Percentiles rank a stretch among this genome's conserved stretches.
Conservation (phyloP, 2,329 filamentous ascomycete species). For the Cladosporium cucumerinum region DNA sequence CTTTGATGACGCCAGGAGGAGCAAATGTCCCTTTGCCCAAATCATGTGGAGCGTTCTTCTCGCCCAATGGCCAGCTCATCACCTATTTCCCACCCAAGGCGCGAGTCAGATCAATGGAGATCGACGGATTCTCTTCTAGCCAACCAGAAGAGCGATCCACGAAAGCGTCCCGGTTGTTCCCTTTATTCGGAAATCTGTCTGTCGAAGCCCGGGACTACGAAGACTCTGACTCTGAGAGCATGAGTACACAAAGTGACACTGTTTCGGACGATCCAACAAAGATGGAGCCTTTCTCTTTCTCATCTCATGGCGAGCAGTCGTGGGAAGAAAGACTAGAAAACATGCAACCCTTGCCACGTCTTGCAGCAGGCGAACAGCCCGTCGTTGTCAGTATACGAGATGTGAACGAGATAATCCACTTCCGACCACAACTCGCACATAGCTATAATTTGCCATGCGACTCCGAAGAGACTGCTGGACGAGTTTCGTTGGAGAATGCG, state of each 20-base stretch:
- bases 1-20: conserved; percentile 55
- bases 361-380: conserved; percentile 46
- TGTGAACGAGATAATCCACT: conserved; percentile 68
- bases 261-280: not conserved
- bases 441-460: conserved; percentile 83
- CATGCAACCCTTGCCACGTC: conserved; percentile 4
- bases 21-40: conserved; percentile 62
- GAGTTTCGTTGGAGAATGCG: conserved; percentile 82
- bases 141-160: conserved; percentile 12
- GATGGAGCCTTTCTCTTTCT: not conserved
- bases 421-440: conserved; percentile 70
- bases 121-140: conserved; percentile 48
- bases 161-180: conserved; percentile 25
- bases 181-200: conserved; percentile 30
- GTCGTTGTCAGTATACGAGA: conserved; percentile 74
- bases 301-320: conserved; percentile 13
- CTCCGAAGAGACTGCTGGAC: conserved; percentile 49
- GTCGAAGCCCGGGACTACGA: conserved; percentile 20
- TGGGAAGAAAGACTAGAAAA: conserved; percentile 18
- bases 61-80: conserved; percentile 54
- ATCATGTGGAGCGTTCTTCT: conserved; percentile 57
- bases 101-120: conserved; percentile 38
- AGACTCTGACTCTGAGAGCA: conserved; percentile 19
- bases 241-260: not conserved
- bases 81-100: conserved; percentile 56